phyloP scores from a whole-genome alignment of 2,329 filamentous ascomycete genomes.

The Triangularia setosa region DNA sequence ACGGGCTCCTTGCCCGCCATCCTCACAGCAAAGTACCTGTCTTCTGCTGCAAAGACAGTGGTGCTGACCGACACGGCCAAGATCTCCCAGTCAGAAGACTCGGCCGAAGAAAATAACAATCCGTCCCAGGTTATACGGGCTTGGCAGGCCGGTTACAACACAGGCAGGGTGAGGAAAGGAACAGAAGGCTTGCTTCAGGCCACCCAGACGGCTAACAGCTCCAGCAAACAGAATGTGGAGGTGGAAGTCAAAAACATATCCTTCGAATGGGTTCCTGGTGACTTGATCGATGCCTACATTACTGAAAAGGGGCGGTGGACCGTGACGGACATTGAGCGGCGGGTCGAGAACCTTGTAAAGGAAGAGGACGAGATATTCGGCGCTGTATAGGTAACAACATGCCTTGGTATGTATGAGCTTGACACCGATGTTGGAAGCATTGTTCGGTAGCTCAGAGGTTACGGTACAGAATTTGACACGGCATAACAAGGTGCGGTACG shows the following conservation, averaged over 20 bases:
- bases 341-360: constrained; percentile 35
- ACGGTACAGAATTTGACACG: no score
- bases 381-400: constrained; percentile 33
- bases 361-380: constrained; percentile 42
- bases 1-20: constrained; percentile 58
- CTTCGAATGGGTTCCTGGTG: constrained; percentile 56
- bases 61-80: constrained; percentile 60
- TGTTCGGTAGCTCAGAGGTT: no score
- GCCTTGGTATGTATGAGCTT: no score
- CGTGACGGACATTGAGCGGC: constrained; percentile 36
- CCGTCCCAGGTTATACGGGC: constrained; percentile 44
- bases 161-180: constrained; percentile 23
- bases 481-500: neutral
- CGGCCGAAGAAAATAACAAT: constrained; percentile 49
- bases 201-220: neutral
- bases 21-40: constrained; percentile 47
- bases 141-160: constrained; percentile 40
- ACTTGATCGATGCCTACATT: constrained; percentile 50
- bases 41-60: constrained; percentile 39
- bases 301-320: constrained; percentile 49
- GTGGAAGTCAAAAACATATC: constrained; percentile 47
- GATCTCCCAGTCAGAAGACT: constrained; percentile 46
- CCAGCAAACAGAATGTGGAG: constrained; percentile 3
- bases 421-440: no score
- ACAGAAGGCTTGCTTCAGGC: constrained; percentile 15